Conservation (phyloP, 2,329 filamentous ascomycete species). For the Diaporthe eres region DNA sequence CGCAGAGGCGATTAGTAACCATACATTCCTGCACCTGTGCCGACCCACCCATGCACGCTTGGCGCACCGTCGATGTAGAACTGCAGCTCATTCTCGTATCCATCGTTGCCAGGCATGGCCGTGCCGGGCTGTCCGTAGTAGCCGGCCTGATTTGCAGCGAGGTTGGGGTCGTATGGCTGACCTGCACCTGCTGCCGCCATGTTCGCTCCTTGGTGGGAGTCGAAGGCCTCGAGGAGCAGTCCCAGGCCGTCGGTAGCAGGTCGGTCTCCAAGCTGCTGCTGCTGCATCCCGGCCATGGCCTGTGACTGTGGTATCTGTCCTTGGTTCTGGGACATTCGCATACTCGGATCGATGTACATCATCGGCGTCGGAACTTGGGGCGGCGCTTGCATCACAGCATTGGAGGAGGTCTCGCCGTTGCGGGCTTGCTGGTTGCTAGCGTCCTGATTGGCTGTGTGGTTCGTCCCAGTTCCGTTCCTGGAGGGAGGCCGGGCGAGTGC, state of each 20-base stretch:
- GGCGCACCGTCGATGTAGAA: constrained; percentile 48
- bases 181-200: constrained; percentile 35
- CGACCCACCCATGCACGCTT: constrained; percentile 46
- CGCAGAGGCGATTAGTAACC: constrained; percentile 43
- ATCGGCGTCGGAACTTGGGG: constrained; percentile 41
- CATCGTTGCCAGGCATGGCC: constrained; percentile 47
- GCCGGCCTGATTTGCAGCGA: constrained; percentile 37
- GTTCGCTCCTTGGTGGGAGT: constrained; percentile 50
- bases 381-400: constrained; percentile 44
- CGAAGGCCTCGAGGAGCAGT: constrained; percentile 58
- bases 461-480: constrained; percentile 36
- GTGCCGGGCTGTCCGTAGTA: constrained; percentile 44
- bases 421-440: constrained; percentile 31
- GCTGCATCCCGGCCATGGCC: constrained; percentile 43
- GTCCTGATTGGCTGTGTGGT: constrained; percentile 23
- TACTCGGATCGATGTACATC: constrained; percentile 46
- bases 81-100: constrained; percentile 50
- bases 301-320: constrained; percentile 42
- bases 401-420: constrained; percentile 37
- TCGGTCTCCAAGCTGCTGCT: constrained; percentile 44
- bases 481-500: constrained; percentile 31
- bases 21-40: constrained; percentile 44
- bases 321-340: constrained; percentile 43
- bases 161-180: constrained; percentile 39
- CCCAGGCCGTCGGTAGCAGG: constrained; percentile 54